Evolutionary conservation across 345 rosid genomes (phyloP).

Genomic region (Arabidopsis arenosa): DNA sequence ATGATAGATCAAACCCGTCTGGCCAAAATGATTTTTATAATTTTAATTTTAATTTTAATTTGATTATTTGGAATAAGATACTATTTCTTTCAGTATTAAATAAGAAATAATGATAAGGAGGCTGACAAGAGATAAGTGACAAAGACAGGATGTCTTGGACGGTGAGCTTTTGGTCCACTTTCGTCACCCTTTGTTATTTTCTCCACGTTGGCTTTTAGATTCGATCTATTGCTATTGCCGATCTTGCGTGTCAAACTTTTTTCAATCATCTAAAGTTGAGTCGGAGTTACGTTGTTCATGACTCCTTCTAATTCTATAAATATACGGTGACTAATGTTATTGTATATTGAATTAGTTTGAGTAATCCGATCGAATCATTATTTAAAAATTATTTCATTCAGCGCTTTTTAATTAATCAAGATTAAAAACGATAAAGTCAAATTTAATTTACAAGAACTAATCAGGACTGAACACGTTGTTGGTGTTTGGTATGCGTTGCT

Average conservation of each 20-base stretch:
- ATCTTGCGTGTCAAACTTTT: slow-evolving; percentile 16
- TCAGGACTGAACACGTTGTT: too few species aligned
- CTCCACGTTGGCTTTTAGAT: slow-evolving; percentile 40
- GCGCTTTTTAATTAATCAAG: not conserved
- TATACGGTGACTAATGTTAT: not conserved
- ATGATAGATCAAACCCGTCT: not conserved
- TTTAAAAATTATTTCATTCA: not conserved
- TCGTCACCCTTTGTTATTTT: slow-evolving; percentile 35
- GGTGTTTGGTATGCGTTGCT: not conserved
- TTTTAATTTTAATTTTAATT: not conserved
- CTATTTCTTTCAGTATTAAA: not conserved
- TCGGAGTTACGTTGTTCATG: slow-evolving; percentile 1
- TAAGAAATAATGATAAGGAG: slow-evolving; percentile 12
- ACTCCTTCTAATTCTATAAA: too few species aligned
- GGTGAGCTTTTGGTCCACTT: slow-evolving; percentile 46
- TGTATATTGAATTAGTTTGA: not conserved
- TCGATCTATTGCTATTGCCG: not conserved
- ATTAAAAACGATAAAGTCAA: not conserved
- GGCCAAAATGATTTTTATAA: not conserved
- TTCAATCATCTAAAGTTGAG: slow-evolving; percentile 13
- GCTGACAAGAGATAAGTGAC: slow-evolving; percentile 35
- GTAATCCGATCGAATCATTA: not conserved
- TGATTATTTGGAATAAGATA: not conserved
- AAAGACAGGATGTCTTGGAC: slow-evolving; percentile 42
- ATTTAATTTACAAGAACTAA: not conserved